Conservation (phyloP, 2,329 filamentous ascomycete genomes). For the Paecilomyces sp. region DNA sequence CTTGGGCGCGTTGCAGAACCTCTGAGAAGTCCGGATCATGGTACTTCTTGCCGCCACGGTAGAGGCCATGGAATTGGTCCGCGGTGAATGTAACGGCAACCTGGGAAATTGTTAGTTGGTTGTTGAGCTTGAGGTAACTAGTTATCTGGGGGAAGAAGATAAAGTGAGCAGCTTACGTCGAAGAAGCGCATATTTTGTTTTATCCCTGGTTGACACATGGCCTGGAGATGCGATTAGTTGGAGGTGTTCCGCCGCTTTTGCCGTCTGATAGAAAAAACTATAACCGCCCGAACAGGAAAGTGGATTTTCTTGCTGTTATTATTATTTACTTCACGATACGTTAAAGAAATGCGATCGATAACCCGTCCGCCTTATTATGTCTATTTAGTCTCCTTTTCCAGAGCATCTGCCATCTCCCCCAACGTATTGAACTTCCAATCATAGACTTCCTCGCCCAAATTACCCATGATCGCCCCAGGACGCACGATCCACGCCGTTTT, state of each 20-base stretch:
- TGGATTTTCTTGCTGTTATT: background rate
- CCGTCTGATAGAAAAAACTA: background rate
- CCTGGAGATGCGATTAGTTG: background rate
- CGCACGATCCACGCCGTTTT: slow-evolving; percentile 59
- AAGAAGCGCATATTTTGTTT: background rate
- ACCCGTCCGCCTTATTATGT: background rate
- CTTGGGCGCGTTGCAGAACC: background rate
- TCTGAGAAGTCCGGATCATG: slow-evolving; percentile 40
- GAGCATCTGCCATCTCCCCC: slow-evolving; percentile 53
- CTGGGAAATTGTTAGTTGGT: slow-evolving; percentile 5
- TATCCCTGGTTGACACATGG: background rate
- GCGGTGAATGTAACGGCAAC: slow-evolving; percentile 23
- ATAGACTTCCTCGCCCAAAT: slow-evolving; percentile 33
- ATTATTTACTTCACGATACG: background rate
- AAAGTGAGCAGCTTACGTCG: background rate
- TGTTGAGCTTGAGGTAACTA: background rate
- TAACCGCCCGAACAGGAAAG: background rate
- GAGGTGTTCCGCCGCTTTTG: background rate
- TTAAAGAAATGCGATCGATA: background rate
- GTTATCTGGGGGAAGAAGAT: background rate
- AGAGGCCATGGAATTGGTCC: slow-evolving; percentile 43
- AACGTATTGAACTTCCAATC: slow-evolving; percentile 55
- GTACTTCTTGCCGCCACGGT: slow-evolving; percentile 43
- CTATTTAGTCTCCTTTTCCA: slow-evolving; percentile 2
- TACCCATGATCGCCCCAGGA: slow-evolving; percentile 34